Percentiles rank a stretch among this genome's conserved stretches.
Conservation (phyloP, 2,329 filamentous ascomycete species). For the Stagonosporopsis cucurbitacearum region DNA sequence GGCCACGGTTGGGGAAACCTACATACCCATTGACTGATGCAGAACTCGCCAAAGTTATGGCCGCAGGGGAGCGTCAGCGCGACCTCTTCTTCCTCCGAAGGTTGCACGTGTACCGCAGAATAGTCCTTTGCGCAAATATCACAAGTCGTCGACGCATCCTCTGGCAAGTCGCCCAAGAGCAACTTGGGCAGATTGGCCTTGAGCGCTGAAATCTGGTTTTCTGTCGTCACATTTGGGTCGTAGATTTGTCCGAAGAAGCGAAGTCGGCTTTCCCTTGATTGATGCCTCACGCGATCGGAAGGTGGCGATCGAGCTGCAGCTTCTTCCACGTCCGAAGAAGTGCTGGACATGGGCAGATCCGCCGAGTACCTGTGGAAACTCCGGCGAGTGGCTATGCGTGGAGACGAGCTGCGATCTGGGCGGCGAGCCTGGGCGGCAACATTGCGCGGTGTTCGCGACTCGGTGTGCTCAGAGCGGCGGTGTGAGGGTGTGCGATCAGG, state of each 20-base stretch:
- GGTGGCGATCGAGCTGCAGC: constrained; percentile 32
- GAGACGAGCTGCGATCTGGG: constrained; percentile 36
- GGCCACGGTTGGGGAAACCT: background rate
- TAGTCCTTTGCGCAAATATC: constrained; percentile 49
- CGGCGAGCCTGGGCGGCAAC: constrained; percentile 25
- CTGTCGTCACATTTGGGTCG: constrained; percentile 35
- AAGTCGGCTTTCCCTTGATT: constrained; percentile 24
- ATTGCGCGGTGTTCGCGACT: constrained; percentile 23
- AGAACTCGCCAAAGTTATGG: constrained; percentile 46
- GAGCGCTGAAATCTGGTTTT: constrained; percentile 39
- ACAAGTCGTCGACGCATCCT: constrained; percentile 34
- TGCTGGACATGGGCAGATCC: constrained; percentile 32
- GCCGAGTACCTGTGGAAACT: constrained; percentile 40
- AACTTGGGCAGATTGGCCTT: constrained; percentile 35
- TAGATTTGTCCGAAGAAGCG: constrained; percentile 20
- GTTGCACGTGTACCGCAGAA: constrained; percentile 32
- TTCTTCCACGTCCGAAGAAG: constrained; percentile 36
- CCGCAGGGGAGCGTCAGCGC: constrained; percentile 46
- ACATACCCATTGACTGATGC: constrained; percentile 44
- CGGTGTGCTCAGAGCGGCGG: constrained; percentile 9
- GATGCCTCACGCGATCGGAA: constrained; percentile 23
- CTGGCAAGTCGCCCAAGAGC: constrained; percentile 35
- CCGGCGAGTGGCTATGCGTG: constrained; percentile 41
- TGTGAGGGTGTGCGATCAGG: background rate
- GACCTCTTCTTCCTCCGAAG: constrained; percentile 42